Percentiles rank a stretch among this genome's conserved stretches.
Evolutionary conservation across 208 protist species (phyloP).

Genomic region (Phytomonas serpens): DNA sequence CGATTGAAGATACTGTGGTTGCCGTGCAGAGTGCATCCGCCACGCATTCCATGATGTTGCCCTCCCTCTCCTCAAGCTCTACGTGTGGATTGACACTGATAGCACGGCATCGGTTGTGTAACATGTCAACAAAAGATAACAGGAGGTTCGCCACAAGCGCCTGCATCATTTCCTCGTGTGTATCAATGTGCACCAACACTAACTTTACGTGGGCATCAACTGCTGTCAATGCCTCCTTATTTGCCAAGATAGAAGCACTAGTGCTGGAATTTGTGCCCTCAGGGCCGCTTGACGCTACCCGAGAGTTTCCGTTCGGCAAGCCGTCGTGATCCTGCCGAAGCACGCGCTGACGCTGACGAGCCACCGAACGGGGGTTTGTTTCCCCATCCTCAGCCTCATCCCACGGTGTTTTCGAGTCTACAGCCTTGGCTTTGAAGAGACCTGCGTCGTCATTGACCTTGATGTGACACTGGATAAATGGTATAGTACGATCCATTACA

Average conservation of each 20-base stretch:
- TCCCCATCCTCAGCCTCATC: neutral
- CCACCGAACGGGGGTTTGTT: neutral
- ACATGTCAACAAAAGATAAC: conserved; percentile 63
- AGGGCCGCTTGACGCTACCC: neutral
- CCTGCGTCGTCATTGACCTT: conserved; percentile 68
- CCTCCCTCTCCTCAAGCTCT: conserved; percentile 26
- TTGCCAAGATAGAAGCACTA: conserved; percentile 16
- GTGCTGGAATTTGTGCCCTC: neutral
- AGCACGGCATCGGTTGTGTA: conserved; percentile 51
- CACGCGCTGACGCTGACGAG: conserved; percentile 14
- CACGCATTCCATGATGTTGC: conserved; percentile 69
- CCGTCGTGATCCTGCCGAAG: conserved; percentile 15
- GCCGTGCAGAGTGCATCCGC: conserved; percentile 70
- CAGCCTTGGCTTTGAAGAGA: conserved; percentile 63
- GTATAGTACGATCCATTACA: conserved; percentile 63
- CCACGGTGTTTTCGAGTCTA: conserved; percentile 16
- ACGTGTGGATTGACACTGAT: conserved; percentile 28
- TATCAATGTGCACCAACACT: conserved; percentile 55
- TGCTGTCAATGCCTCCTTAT: conserved; percentile 49
- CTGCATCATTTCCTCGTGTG: conserved; percentile 67
- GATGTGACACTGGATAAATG: conserved; percentile 54
- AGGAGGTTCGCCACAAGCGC: conserved; percentile 57
- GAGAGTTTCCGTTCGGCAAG: neutral
- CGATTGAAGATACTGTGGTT: conserved; percentile 49
- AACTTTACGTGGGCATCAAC: conserved; percentile 47